Conservation (phyloP, 306 rosid genomes). For the Quercus glauca region DNA sequence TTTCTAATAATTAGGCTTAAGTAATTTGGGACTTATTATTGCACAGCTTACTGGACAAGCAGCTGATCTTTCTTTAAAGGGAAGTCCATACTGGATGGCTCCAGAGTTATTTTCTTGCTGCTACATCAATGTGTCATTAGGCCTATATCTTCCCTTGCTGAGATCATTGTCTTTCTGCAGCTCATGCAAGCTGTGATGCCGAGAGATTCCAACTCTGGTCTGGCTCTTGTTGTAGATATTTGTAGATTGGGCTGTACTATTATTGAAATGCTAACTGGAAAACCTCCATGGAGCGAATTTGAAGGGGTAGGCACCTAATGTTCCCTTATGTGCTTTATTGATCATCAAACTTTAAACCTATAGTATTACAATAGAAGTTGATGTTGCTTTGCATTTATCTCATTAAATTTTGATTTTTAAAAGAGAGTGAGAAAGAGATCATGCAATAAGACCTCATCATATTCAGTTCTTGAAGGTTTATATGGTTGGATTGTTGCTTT, state of each 20-base stretch:
- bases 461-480: not conserved
- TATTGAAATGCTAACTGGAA: constrained; percentile 90
- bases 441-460: too few relatives aligned
- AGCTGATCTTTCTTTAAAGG: constrained; percentile 77
- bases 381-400: too few relatives aligned
- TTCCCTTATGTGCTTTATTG: not conserved
- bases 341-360: not conserved
- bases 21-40: constrained; percentile 25
- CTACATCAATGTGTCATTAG: constrained; percentile 1
- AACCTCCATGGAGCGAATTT: constrained; percentile 94
- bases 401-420: not conserved
- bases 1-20: not conserved
- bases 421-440: not conserved
- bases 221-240: constrained; percentile 85
- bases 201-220: constrained; percentile 62
- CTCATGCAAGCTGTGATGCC: constrained; percentile 76
- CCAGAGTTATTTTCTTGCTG: constrained; percentile 72
- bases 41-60: constrained; percentile 70
- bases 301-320: constrained; percentile 71
- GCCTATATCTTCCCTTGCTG: constrained; percentile 6
- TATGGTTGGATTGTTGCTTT: not conserved
- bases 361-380: not conserved
- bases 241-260: constrained; percentile 99
- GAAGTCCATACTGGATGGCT: constrained; percentile 99
- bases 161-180: constrained; percentile 39